Evolutionary conservation across 164 flowering plant species (phyloP), one percentile per base, ranked within the genome.

Genomic region (Stephania cephalantha): DNA sequence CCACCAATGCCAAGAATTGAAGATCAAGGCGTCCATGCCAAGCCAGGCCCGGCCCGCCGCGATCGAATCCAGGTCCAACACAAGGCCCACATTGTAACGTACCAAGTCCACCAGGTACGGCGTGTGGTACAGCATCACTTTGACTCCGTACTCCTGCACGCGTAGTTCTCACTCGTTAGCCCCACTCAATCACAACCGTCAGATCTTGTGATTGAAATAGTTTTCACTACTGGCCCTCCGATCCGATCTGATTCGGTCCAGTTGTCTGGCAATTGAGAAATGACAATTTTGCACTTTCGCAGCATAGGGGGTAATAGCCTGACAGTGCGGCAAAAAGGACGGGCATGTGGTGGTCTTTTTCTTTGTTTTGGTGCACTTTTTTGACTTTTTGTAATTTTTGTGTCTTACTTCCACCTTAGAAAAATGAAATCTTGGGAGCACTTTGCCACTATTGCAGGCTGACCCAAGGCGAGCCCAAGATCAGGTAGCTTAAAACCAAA

Each of bases 1-100:
- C 81, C 82, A 80, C 71, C 73, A 78, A 48, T 75, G 79, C 75
- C 79, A 79, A 9, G 77, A 44, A 68, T 79, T 79, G 66, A 79
- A 79, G 69, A 79, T 72, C 70, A 79, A 31, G 42, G 71, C 13
- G 71, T 79, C 81, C 69, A 72, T 71, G 30, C 71, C 74, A 68
- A 53, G 75, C 81, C 81, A 79, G n/a, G 75, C 67, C 6, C 64
- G 67, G 15, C 78, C 81, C 1, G 44, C 58, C 25, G n/a, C 53
- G n/a, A 79, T 79, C 10, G 81, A 79, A 58, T 75, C 72, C 9
- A 79, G 63, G 44, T 71, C 69, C 68, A 79, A 50, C 69, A 75
- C 78, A 18, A 72, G 30, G n/a, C 81, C 81, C 13, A 45, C 70
- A 55, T 68, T 46, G n/a, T 79, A 69, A 4, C 29, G 71, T n/a